phyloP scores from a whole-genome alignment of 108 stramenopile species.

The Cyclostephanos invisitatus region DNA sequence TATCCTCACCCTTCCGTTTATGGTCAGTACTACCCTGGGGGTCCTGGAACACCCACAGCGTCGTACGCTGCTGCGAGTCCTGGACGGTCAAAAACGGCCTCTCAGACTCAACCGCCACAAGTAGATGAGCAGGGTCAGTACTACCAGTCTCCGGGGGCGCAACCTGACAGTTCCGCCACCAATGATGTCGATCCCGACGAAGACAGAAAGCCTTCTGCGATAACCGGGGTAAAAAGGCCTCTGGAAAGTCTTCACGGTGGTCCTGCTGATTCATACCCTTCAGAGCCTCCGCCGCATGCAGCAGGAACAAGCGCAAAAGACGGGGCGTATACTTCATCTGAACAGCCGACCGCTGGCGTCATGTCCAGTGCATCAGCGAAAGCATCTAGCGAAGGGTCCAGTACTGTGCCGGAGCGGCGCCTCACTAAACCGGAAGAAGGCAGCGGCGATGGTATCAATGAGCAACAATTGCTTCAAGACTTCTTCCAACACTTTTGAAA shows the following conservation, averaged over 20 bases:
- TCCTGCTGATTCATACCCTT: background rate
- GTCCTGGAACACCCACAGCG: conserved; percentile 4
- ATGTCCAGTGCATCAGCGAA: background rate
- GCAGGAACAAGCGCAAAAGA: conserved; percentile 6
- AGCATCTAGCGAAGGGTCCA: conserved; percentile 7
- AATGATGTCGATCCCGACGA: conserved; percentile 6
- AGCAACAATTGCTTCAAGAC: conserved; percentile 11
- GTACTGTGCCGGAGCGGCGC: background rate
- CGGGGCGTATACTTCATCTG: background rate
- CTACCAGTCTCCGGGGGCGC: background rate
- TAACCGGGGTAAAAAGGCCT: background rate
- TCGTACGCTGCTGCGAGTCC: conserved; percentile 4
- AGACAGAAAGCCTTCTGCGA: conserved; percentile 15
- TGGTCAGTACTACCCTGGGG: background rate
- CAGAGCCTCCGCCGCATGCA: background rate
- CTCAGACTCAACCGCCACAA: background rate
- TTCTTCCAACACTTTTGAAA: conserved; percentile 7
- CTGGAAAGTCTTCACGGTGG: background rate
- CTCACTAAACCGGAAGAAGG: conserved; percentile 3
- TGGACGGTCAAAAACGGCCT: background rate
- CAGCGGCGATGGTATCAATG: conserved; percentile 8
- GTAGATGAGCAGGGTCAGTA: conserved; percentile 3
- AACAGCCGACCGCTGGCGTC: background rate
- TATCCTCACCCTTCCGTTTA: conserved; percentile 10
- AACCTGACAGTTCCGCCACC: background rate